Percentiles rank a stretch among this genome's conserved stretches.
These are phyloP conservation scores for Areca catechu DNA, from an alignment of 176 grass and related monocot genomes.

Conservation along the genomic window DNA sequence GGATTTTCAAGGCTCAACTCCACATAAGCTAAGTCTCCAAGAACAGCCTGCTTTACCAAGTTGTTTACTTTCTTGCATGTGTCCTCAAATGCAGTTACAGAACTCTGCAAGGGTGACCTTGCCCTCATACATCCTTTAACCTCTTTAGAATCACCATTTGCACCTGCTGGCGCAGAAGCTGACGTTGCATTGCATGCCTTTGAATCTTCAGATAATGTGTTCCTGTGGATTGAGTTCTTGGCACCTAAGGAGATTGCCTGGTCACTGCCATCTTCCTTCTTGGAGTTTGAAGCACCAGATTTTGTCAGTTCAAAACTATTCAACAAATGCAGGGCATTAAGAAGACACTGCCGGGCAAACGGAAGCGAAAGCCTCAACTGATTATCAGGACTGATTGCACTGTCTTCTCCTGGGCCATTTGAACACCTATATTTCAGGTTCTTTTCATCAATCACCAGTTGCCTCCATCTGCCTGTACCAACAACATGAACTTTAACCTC, in stretches of 20 bases:
- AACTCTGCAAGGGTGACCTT: slow-evolving; percentile 48
- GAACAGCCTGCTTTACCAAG: slow-evolving; percentile 55
- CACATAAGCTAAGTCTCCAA: slow-evolving; percentile 67
- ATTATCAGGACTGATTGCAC: slow-evolving; percentile 21
- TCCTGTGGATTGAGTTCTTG: slow-evolving; percentile 38
- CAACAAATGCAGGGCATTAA: slow-evolving; percentile 60
- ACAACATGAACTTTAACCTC: slow-evolving; percentile 60
- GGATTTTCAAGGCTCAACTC: slow-evolving; percentile 79
- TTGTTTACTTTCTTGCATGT: slow-evolving; percentile 58
- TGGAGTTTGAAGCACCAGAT: not conserved
- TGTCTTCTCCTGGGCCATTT: slow-evolving; percentile 23
- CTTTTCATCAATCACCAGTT: slow-evolving; percentile 42
- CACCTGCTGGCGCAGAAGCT: slow-evolving; percentile 9
- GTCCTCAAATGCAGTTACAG: slow-evolving; percentile 47
- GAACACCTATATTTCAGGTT: slow-evolving; percentile 18
- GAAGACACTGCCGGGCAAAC: slow-evolving; percentile 63
- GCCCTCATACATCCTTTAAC: slow-evolving; percentile 22
- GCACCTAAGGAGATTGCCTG: slow-evolving; percentile 24
- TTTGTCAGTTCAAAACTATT: slow-evolving; percentile 22
- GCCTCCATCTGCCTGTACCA: slow-evolving; percentile 64
- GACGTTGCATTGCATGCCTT: slow-evolving; percentile 29
- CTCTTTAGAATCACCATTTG: slow-evolving; percentile 52
- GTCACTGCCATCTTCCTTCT: slow-evolving; percentile 22
- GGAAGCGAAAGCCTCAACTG: slow-evolving; percentile 44
- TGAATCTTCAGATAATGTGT: slow-evolving; percentile 25